Evolutionary conservation across 164 flowering plant genomes (phyloP).

Genomic region (Kalanchoe fedtschenkoi): DNA sequence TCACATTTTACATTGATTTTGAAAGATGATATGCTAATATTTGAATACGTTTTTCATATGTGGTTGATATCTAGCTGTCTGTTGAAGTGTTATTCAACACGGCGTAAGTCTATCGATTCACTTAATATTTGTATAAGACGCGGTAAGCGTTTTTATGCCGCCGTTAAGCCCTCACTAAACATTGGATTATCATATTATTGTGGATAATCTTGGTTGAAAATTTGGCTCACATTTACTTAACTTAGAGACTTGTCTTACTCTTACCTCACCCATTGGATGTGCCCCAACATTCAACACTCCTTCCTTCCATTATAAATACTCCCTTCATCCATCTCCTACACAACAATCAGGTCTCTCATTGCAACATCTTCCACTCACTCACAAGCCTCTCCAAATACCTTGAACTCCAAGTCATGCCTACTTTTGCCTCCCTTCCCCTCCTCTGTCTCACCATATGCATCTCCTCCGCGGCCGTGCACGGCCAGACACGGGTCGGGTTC

Average conservation of each 20-base stretch:
- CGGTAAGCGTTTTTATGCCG: too few relatives aligned
- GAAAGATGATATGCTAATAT: too few relatives aligned
- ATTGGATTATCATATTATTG: not conserved
- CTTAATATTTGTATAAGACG: too few relatives aligned
- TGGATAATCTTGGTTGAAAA: not conserved
- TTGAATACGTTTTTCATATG: too few relatives aligned
- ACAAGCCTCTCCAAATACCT: not conserved
- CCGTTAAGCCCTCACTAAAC: not conserved
- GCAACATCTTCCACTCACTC: too few relatives aligned
- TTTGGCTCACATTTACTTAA: not conserved
- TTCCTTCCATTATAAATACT: not conserved
- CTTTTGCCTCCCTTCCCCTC: not conserved
- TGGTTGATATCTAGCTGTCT: too few relatives aligned
- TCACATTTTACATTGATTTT: too few relatives aligned
- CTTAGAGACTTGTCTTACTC: not conserved
- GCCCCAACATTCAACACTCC: not conserved
- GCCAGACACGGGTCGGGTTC: slow-evolving; percentile 6
- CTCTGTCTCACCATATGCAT: not conserved
- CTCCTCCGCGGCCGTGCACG: not conserved
- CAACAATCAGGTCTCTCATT: too few relatives aligned
- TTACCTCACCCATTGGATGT: not conserved
- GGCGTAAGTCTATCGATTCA: too few relatives aligned
- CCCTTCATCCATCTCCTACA: not conserved
- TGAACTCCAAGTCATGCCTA: not conserved
- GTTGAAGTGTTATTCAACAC: too few relatives aligned